Percentiles rank a stretch among this genome's conserved stretches.
These are phyloP conservation scores for Calonectria fujianensis DNA, from an alignment of 2,329 filamentous ascomycete species.

Conservation along the genomic window DNA sequence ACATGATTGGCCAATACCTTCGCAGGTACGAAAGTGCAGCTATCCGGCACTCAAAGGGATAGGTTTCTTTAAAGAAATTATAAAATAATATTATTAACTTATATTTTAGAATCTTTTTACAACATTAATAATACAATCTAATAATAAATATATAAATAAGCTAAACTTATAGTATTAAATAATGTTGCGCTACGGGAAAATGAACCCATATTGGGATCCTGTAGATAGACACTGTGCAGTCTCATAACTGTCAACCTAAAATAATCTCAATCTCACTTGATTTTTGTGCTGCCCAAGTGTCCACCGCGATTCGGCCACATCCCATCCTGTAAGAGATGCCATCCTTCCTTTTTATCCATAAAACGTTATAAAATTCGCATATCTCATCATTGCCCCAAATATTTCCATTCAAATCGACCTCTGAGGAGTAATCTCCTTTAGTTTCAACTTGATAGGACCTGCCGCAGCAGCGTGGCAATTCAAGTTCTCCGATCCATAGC, in stretches of 20 bases:
- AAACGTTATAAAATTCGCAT: constrained; percentile 10
- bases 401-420: background rate
- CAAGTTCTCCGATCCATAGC: background rate
- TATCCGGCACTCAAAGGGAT: too few relatives aligned
- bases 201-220: too few relatives aligned
- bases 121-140: too few relatives aligned
- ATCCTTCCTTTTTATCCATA: background rate
- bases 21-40: too few relatives aligned
- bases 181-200: too few relatives aligned
- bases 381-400: background rate
- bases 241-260: background rate
- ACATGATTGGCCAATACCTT: too few relatives aligned
- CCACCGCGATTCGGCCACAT: constrained; percentile 1
- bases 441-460: constrained; percentile 14
- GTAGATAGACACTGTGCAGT: too few relatives aligned
- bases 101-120: too few relatives aligned
- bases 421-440: constrained; percentile 4
- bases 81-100: too few relatives aligned
- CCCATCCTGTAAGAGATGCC: constrained; percentile 1
- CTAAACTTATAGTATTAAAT: too few relatives aligned
- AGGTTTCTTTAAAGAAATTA: too few relatives aligned
- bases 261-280: background rate
- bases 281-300: background rate
- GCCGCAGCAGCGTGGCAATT: constrained; percentile 1
- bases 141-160: too few relatives aligned